Base-by-base conservation (phyloP, 1,284 basidiomycete species). In the Cutaneotrichosporon sp. region DNA sequence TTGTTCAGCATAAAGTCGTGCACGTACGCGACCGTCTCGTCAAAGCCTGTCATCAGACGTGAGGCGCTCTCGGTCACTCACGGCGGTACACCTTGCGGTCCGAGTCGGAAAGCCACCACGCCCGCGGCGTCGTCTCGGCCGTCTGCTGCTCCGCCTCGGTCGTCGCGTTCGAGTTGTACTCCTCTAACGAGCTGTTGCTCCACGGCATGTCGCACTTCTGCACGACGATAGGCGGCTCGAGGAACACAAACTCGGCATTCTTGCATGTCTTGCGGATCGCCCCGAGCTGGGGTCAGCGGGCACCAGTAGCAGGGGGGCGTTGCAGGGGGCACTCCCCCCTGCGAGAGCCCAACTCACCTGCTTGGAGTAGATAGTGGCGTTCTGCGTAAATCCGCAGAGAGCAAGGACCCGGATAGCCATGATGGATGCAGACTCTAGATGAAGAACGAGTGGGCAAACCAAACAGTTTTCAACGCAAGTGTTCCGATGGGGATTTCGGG, bases 301-400 rank as follows among this genome's bases (percentile, higher is more conserved):
- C 7, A 35, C 17, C 9, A 34, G 47, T 50, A 44, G 18, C 41
- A 48, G 40, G 38, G 34, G 51, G n/a, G n/a, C n/a, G n/a, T n/a
- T n/a, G n/a, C n/a, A n/a, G n/a, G n/a, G n/a, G n/a, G n/a, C n/a
- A n/a, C 26, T 30, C 5, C 26, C 14, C 36, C 7, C 39, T 39
- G 37, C n/a, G 21, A 13, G 8, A 17, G 8, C 10, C n/a, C 12
- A 17, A 72, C 81, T 64, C 54, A 87, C 89, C 70, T 87, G 81
- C 76, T 88, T 90, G 67, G 80, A 84, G 73, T 90, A 87, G 61
- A 90, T 85, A 47, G 65, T 77, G 4, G 83, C 86, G 63, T 87
- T 91, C 71, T 92, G 90, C 5, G 87, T 83, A 69, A 87, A 89
- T 18, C 90, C 90, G 58, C 62, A 63, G 14, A 74, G 58, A 15